These are phyloP conservation scores for Histomonas meleagridis DNA, from an alignment of 208 protist genomes.

Conservation along the genomic window DNA sequence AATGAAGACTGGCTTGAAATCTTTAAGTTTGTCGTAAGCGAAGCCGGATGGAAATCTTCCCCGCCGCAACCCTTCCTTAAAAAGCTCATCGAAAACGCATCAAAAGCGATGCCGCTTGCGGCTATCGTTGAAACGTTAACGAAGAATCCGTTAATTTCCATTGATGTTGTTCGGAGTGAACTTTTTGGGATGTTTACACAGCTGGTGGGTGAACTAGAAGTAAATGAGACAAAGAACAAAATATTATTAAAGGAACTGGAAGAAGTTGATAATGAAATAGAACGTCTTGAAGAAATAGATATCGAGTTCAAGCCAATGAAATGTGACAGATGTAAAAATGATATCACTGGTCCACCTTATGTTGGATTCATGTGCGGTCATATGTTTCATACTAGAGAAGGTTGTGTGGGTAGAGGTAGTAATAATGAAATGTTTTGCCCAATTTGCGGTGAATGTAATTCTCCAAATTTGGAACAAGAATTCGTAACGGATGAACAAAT, in stretches of 20 bases:
- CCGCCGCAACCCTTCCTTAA: background rate
- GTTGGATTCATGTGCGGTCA: background rate
- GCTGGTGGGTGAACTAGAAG: background rate
- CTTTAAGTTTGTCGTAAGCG: background rate
- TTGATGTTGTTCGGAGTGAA: background rate
- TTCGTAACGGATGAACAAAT: background rate
- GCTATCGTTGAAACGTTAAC: background rate
- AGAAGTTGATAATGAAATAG: background rate
- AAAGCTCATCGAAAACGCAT: slow-evolving; percentile 2
- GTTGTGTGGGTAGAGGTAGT: background rate
- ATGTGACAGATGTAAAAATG: background rate
- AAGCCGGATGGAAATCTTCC: background rate
- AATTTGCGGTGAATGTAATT: background rate
- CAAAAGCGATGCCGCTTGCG: background rate
- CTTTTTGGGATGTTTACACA: background rate
- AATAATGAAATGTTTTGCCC: background rate
- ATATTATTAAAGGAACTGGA: background rate
- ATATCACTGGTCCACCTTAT: background rate
- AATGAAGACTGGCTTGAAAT: background rate
- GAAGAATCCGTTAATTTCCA: background rate
- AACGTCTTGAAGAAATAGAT: background rate
- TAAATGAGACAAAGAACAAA: background rate
- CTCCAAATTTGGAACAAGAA: background rate
- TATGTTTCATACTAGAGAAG: background rate
- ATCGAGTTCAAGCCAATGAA: background rate